Evolutionary conservation across 108 stramenopile genomes (phyloP).

Genomic region (Skeletonema tropicum): DNA sequence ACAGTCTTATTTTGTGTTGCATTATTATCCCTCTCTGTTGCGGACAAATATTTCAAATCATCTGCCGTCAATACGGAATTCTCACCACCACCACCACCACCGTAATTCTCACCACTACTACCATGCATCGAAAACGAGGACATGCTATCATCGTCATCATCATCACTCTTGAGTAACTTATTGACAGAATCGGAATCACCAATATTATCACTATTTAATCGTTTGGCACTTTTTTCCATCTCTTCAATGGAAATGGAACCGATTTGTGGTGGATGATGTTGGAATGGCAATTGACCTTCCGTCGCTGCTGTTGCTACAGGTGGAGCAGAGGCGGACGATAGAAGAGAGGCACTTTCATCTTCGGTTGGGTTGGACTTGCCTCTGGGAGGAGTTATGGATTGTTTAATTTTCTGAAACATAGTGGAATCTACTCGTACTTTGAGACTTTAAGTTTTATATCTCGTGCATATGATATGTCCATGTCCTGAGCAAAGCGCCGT

Average conservation of each 20-base stretch:
- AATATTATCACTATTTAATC: constrained; percentile 10
- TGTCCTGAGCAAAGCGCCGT: too few relatives aligned
- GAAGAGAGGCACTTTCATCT: background rate
- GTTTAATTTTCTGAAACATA: background rate
- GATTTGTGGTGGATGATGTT: background rate
- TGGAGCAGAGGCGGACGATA: background rate
- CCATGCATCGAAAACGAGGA: background rate
- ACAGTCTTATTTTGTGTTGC: background rate
- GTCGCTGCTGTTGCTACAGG: background rate
- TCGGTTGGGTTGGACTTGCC: background rate
- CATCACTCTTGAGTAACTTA: constrained; percentile 7
- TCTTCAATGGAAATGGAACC: constrained; percentile 7
- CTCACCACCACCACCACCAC: background rate
- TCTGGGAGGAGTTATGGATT: background rate
- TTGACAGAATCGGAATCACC: constrained; percentile 36
- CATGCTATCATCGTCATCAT: too few relatives aligned
- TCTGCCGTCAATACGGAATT: background rate
- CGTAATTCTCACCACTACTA: too few relatives aligned
- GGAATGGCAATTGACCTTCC: background rate
- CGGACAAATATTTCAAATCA: constrained; percentile 25
- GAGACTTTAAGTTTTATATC: too few relatives aligned
- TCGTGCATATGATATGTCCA: too few relatives aligned
- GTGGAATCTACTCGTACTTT: background rate
- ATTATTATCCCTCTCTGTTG: background rate
- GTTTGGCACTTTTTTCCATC: constrained; percentile 21